Conservation (phyloP, 139 green algal species). For the Tetradesmus lagerheimii region DNA sequence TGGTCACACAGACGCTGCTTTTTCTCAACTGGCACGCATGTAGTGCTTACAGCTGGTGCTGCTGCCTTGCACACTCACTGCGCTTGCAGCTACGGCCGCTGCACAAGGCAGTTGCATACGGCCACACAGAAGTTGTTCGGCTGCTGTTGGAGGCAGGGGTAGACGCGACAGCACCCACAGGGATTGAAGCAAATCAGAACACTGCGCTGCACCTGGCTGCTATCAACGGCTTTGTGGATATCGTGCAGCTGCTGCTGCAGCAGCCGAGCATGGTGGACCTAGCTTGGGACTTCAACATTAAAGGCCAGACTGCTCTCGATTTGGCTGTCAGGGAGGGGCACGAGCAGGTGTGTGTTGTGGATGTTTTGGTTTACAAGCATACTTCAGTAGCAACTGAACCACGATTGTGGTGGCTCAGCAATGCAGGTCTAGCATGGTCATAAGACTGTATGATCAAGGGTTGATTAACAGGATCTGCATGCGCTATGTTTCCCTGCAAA, state of each 20-base stretch:
- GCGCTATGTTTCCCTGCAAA: neutral
- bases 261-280: neutral
- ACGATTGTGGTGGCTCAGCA: no score
- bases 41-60: neutral
- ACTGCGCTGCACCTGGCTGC: slow-evolving; percentile 3
- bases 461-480: no score
- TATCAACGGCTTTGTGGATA: neutral
- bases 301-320: neutral
- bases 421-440: no score
- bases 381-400: no score
- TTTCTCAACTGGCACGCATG: no score
- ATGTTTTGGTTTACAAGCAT: no score
- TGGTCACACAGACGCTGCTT: no score
- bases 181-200: no score
- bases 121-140: neutral
- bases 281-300: neutral
- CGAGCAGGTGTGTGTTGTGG: neutral
- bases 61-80: no score
- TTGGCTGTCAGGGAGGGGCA: neutral
- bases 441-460: no score
- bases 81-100: neutral
- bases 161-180: neutral
- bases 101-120: neutral
- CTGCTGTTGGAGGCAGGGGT: neutral
- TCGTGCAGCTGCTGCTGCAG: slow-evolving; percentile 17